Percentiles rank a stretch among this genome's conserved stretches.
Conservation (phyloP, 2,329 filamentous ascomycete species). For the Pyricularia sp. region DNA sequence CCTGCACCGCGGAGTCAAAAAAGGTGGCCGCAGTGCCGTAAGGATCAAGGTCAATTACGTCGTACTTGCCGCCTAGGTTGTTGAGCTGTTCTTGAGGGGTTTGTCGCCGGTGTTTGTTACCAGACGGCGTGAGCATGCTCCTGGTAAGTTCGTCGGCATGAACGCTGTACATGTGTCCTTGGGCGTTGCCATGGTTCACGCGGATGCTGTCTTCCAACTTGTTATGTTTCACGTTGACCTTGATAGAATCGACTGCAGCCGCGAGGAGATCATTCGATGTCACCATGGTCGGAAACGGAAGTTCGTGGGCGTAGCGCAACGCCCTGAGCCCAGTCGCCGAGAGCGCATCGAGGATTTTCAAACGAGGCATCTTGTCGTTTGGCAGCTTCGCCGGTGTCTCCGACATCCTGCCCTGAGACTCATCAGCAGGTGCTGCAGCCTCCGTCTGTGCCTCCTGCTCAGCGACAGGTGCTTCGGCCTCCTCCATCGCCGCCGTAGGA, state of each 20-base stretch:
- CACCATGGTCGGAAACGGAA: constrained; percentile 72
- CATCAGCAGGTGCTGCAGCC: constrained; percentile 7
- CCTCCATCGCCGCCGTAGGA: constrained; percentile 8
- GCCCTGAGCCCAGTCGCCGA: constrained; percentile 90
- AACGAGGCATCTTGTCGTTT: constrained; percentile 31
- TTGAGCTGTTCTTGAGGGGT: constrained; percentile 24
- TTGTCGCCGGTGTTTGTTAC: background rate
- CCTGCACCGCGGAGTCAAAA: constrained; percentile 81
- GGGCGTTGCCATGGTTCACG: constrained; percentile 71
- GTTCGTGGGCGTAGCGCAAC: constrained; percentile 81
- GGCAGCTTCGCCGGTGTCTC: constrained; percentile 9
- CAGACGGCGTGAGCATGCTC: background rate
- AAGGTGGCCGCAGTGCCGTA: constrained; percentile 93
- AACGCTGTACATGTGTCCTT: constrained; percentile 80
- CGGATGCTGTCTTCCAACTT: constrained; percentile 60
- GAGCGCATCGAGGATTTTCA: constrained; percentile 88
- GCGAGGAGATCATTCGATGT: constrained; percentile 84
- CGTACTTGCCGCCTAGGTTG: constrained; percentile 51
- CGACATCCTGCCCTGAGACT: background rate
- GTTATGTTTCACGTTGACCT: constrained; percentile 79
- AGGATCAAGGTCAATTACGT: constrained; percentile 93
- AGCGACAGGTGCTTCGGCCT: constrained; percentile 7
- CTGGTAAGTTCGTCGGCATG: constrained; percentile 44
- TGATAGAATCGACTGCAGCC: constrained; percentile 70
- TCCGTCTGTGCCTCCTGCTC: constrained; percentile 6